A percentile compares a stretch with the other conserved stretches of the same genome.
These are phyloP conservation scores for Aspergillus panamensis DNA, from an alignment of 495 filamentous ascomycete species.

Conservation along the genomic window DNA sequence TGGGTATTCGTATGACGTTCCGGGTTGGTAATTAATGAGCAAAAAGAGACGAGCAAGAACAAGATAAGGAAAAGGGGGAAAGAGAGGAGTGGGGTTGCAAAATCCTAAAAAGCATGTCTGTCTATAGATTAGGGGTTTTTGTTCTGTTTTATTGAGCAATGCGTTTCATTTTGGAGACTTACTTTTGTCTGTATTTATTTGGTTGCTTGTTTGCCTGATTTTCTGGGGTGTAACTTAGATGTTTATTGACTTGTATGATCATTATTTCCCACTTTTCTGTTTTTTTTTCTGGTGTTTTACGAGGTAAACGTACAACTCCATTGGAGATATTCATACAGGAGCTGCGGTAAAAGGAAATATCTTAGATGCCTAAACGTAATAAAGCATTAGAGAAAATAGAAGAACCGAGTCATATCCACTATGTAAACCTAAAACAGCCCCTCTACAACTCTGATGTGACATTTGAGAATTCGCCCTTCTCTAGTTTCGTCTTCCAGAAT, in stretches of 20 bases:
- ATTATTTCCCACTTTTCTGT: neutral
- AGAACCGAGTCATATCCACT: conserved; percentile 19
- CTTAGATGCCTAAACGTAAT: neutral
- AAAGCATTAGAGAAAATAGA: neutral
- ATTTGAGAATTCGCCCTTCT: conserved; percentile 97
- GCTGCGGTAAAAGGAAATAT: neutral
- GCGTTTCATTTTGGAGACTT: neutral
- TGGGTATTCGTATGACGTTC: conserved; percentile 90
- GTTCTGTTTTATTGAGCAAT: neutral
- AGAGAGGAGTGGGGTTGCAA: neutral
- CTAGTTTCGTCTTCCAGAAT: conserved; percentile 98
- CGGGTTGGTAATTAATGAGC: conserved; percentile 55
- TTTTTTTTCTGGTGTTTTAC: neutral
- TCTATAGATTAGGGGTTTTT: neutral
- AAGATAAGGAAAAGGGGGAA: neutral
- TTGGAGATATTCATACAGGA: too few relatives aligned
- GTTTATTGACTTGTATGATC: neutral
- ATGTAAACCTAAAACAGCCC: conserved; percentile 10
- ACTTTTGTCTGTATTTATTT: neutral
- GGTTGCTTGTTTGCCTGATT: neutral
- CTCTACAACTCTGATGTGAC: conserved; percentile 72
- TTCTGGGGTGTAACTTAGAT: neutral
- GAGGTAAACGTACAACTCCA: too few relatives aligned
- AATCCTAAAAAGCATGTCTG: conserved; percentile 4
- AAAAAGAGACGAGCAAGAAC: neutral